Evolutionary conservation across 768 basidiomycete genomes (phyloP).

Genomic region (Termitomyces sp.): DNA sequence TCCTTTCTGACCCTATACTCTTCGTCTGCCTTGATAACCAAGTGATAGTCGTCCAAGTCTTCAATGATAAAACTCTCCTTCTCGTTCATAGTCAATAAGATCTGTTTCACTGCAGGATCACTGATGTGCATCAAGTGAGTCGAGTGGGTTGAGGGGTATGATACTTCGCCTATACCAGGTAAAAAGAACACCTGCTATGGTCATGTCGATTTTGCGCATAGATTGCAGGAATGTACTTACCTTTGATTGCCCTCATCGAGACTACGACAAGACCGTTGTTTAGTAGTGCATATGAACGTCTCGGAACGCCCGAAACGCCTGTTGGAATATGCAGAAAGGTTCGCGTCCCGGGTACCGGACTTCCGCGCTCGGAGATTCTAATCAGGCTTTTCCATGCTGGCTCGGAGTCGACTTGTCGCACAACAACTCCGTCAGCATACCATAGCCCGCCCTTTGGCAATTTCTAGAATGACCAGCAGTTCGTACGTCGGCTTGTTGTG

Average conservation of each 20-base stretch:
- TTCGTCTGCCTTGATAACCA: slow-evolving; percentile 65
- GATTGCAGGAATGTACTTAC: background rate
- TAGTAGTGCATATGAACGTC: background rate
- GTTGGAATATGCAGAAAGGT: background rate
- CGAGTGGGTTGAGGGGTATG: slow-evolving; percentile 62
- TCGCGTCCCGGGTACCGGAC: background rate
- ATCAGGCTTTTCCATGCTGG: slow-evolving; percentile 5
- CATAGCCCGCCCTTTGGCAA: background rate
- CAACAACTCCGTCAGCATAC: background rate
- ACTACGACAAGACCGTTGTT: slow-evolving; percentile 23
- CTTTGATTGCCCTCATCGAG: slow-evolving; percentile 6
- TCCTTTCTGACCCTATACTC: slow-evolving; percentile 71
- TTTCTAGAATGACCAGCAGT: background rate
- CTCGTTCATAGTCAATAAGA: slow-evolving; percentile 80
- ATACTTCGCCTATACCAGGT: slow-evolving; percentile 45
- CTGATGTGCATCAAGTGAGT: slow-evolving; percentile 43
- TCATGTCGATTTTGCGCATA: background rate
- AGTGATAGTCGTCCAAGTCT: slow-evolving; percentile 77
- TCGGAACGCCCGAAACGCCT: background rate
- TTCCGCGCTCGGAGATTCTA: slow-evolving; percentile 1
- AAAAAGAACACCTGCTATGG: slow-evolving; percentile 1
- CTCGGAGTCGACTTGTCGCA: slow-evolving; percentile 3
- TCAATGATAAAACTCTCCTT: slow-evolving; percentile 80
- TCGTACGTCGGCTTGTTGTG: background rate
- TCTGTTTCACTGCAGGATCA: slow-evolving; percentile 66